Evolutionary conservation across 2,329 filamentous ascomycete species (phyloP), one percentile per base, ranked within the genome.

Genomic region (Pyrenophora graminea): DNA sequence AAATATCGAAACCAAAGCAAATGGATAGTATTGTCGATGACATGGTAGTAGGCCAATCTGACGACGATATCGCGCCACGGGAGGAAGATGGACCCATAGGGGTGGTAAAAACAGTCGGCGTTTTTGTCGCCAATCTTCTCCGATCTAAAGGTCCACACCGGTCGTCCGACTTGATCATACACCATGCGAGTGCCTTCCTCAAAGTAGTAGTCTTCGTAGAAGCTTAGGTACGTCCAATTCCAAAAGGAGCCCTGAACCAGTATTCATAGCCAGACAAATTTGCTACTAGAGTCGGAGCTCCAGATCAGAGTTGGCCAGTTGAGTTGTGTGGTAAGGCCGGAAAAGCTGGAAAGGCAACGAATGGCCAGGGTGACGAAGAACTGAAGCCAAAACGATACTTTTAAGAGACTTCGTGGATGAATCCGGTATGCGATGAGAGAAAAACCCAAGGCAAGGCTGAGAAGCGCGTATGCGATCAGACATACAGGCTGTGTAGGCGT

Each of bases 61-160:
- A 45, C 25, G 3, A 13, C 43, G 3, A 45, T 45, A 6, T 45
- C 43, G 33, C 34, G 43, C 43, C 43, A 45, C 1, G 34, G 43
- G 7, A 23, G 43, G 18, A 45, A 39, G 15, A 39, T 45, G 43
- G n/a, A 23, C 13, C 4, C 30, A n/a, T 39, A 45, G 13, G 12
- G 33, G 5, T 9, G 17, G 42, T 15, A 21, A 4, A 18, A 2
- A 5, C 2, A 1, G n/a, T 37, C 33, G 5, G 4, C 12, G 1
- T 6, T 3, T 6, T 12, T 2, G 0, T 27, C 13, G 10, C n/a
- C 41, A 15, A 12, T 39, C 25, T 39, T 23, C 6, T 45, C 23
- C 3, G 12, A 17, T 0, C 25, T 45, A 19, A 45, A 38, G 1
- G 5, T 39, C 34, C 43, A 45, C 15, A 45, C 17, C 1, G 43